Conservation (phyloP, 2,329 filamentous ascomycete genomes). For the Sporothrix curviconia region DNA sequence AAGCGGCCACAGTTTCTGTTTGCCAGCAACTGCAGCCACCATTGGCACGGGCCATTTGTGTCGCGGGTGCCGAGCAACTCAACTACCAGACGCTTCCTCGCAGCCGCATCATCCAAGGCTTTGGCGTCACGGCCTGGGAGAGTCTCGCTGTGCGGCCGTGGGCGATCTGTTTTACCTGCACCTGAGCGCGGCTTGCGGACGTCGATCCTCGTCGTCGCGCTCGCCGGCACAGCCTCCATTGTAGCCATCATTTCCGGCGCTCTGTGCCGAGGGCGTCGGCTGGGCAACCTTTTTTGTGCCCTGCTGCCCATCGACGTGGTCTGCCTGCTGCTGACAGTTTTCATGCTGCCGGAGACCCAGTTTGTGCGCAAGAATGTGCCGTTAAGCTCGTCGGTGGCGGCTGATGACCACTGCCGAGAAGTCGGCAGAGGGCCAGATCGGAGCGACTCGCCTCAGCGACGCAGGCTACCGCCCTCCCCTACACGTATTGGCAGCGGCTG, state of each 20-base stretch:
- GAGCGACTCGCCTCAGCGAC: too few species aligned
- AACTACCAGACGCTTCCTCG: conserved; percentile 28
- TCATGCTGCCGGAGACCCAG: conserved; percentile 27
- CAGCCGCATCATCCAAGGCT: conserved; percentile 27
- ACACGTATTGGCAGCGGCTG: neutral
- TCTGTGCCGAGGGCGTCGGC: conserved; percentile 25
- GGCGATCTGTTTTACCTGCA: conserved; percentile 31
- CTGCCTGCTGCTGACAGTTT: conserved; percentile 22
- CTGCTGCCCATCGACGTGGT: conserved; percentile 26
- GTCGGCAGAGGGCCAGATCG: too few species aligned
- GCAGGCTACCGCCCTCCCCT: too few species aligned
- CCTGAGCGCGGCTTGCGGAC: conserved; percentile 26
- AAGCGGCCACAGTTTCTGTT: conserved; percentile 30
- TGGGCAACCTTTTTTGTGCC: conserved; percentile 26
- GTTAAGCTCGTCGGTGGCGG: too few species aligned
- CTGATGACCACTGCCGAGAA: too few species aligned
- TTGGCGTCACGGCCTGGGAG: conserved; percentile 29
- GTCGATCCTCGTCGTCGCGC: conserved; percentile 26
- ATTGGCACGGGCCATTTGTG: conserved; percentile 25
- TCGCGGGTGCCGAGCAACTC: conserved; percentile 22
- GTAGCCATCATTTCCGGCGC: conserved; percentile 26
- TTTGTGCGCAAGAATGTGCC: conserved; percentile 13
- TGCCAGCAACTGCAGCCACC: conserved; percentile 24
- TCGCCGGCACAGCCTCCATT: conserved; percentile 26
- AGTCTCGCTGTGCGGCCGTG: conserved; percentile 27